phyloP scores from a whole-genome alignment of 345 rosid species.

The Eucalyptus regnans region DNA sequence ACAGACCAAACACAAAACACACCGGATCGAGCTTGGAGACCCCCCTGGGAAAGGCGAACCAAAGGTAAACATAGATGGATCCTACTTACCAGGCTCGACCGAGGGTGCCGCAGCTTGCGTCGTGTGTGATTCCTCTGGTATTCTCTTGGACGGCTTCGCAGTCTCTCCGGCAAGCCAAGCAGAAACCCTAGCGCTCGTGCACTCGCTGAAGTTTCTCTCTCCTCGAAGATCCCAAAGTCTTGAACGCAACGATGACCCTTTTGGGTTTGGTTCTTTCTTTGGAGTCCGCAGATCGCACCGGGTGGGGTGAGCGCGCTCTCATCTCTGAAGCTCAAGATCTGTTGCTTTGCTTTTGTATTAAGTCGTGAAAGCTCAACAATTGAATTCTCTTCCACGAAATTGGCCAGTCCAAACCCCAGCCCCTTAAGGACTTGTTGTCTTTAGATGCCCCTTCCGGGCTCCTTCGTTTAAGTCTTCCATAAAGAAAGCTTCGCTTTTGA shows the following conservation, averaged over 20 bases:
- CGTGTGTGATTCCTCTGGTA: neutral
- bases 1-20: neutral
- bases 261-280: neutral
- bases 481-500: no score
- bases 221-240: neutral
- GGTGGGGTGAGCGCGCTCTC: neutral
- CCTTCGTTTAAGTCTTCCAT: neutral
- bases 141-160: no score
- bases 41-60: no score
- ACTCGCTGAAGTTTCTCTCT: neutral
- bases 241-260: neutral
- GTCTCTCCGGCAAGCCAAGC: neutral
- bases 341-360: neutral
- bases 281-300: neutral
- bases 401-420: neutral
- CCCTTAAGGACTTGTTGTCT: neutral
- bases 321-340: neutral
- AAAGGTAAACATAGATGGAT: no score
- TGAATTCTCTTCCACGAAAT: neutral
- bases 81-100: neutral
- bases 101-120: neutral
- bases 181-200: neutral
- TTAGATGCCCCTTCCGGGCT: neutral
- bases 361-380: neutral
- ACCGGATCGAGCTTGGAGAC: neutral